Evolutionary conservation across 1,139 yeast species (phyloP), one percentile per base, ranked within the genome.

Genomic region (Nakaseomyces uthaithaninus): DNA sequence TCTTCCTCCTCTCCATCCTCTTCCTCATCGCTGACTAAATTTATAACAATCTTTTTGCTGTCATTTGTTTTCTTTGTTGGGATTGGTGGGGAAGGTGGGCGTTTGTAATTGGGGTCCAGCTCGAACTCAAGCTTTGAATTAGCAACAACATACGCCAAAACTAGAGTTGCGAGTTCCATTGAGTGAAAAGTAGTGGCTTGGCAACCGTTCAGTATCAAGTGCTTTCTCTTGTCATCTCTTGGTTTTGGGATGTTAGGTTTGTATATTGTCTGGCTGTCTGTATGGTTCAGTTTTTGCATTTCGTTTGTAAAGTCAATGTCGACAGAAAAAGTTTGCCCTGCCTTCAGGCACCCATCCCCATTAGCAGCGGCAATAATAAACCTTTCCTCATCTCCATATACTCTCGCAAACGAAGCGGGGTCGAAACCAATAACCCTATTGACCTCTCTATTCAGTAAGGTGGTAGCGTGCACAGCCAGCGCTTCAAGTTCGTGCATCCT

Each of bases 401-500:
- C 35, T 14, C 11, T 19, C 4, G 35, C 24, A 7, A 31, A n/a
- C 9, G 35, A 31, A 19, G 25, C 17, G 6, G 35, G 35, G n/a
- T 31, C 14, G n/a, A n/a, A 31, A 6, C 35, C 25, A 12, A 31
- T 31, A n/a, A 31, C 17, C 17, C 15, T 31, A 12, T 31, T 20
- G 10, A 31, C 35, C 17, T 31, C 35, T 4, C 11, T 19, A 7
- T 12, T 31, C 35, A 31, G 14, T 31, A 31, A 20, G 25, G 24
- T n/a, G 4, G 17, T 20, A 10, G 25, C 35, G 18, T 28, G 33
- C 11, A 28, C 18, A 12, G 33, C 33, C n/a, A 28, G 33, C 12
- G 33, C 33, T 28, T 28, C 33, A 11, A 28, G 22, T 11, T 28
- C 33, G 22, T 28, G 33, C 33, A 28, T 28, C n/a, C n/a, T n/a